Percentiles rank a stretch among this genome's conserved stretches.
These are phyloP conservation scores for Globisporangium heterothallicum DNA, from an alignment of 352 stramenopile species.

Conservation along the genomic window DNA sequence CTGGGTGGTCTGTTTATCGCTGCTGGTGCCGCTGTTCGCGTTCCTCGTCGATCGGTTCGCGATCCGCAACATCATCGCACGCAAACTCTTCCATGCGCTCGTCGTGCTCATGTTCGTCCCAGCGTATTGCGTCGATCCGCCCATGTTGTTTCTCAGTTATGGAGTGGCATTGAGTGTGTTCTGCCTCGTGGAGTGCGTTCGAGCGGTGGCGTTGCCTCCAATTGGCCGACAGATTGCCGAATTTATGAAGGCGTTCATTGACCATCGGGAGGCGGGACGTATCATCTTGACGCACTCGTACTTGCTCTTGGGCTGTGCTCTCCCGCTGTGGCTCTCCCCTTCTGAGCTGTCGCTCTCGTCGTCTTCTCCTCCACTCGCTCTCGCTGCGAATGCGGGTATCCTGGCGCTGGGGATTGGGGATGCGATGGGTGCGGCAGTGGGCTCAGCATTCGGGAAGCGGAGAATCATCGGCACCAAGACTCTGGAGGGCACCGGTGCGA, in stretches of 20 bases:
- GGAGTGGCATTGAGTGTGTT: slow-evolving; percentile 71
- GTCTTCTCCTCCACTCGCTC: slow-evolving; percentile 1
- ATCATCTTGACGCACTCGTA: slow-evolving; percentile 78
- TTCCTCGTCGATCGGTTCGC: slow-evolving; percentile 25
- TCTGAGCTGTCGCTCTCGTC: no score
- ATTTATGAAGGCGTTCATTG: slow-evolving; percentile 73
- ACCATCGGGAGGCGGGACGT: slow-evolving; percentile 61
- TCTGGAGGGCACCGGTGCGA: slow-evolving; percentile 49
- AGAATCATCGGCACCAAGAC: slow-evolving; percentile 65
- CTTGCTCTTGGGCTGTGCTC: slow-evolving; percentile 64
- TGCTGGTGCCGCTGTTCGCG: slow-evolving; percentile 55
- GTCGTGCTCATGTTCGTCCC: slow-evolving; percentile 76
- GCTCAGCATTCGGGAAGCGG: slow-evolving; percentile 40
- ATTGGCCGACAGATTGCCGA: slow-evolving; percentile 41
- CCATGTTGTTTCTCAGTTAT: slow-evolving; percentile 76
- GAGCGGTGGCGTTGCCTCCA: slow-evolving; percentile 49
- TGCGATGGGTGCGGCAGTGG: slow-evolving; percentile 66
- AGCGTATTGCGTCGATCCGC: slow-evolving; percentile 37
- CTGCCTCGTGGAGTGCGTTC: slow-evolving; percentile 60
- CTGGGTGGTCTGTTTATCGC: slow-evolving; percentile 42
- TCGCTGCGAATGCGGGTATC: slow-evolving; percentile 62
- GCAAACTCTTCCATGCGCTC: slow-evolving; percentile 80
- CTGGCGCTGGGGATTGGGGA: slow-evolving; percentile 67
- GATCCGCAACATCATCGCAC: slow-evolving; percentile 64
- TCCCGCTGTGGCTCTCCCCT: slow-evolving; percentile 59